Evolutionary conservation across 768 basidiomycete genomes (phyloP).

Genomic region (Tylopilus subfusipes): DNA sequence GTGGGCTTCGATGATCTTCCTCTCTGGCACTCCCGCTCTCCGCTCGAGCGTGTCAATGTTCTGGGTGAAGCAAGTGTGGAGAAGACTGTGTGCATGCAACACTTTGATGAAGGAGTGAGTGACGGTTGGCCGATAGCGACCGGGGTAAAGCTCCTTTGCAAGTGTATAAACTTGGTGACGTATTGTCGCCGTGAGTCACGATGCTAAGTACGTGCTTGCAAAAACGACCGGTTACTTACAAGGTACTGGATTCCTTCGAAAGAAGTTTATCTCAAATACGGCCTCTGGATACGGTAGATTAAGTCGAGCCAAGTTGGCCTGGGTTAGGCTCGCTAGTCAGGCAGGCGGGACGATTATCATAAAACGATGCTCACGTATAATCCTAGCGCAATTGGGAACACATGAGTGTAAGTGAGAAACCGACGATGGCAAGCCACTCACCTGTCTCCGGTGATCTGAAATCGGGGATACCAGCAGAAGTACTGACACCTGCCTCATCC

Average conservation of each 20-base stretch:
- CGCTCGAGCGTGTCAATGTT: slow-evolving; percentile 93
- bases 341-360: neutral
- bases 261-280: slow-evolving; percentile 90
- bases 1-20: slow-evolving; percentile 89
- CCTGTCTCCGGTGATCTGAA: slow-evolving; percentile 87
- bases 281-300: slow-evolving; percentile 92
- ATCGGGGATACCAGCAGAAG: slow-evolving; percentile 83
- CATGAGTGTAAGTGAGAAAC: neutral
- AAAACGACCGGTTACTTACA: slow-evolving; percentile 44
- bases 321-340: slow-evolving; percentile 5
- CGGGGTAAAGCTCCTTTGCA: slow-evolving; percentile 91
- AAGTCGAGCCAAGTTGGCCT: slow-evolving; percentile 75
- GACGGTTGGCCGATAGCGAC: slow-evolving; percentile 80
- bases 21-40: slow-evolving; percentile 68
- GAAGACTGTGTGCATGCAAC: slow-evolving; percentile 61
- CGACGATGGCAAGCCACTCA: slow-evolving; percentile 26
- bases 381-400: slow-evolving; percentile 5
- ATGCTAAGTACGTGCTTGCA: neutral
- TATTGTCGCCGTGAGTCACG: neutral
- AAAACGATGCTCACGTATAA: slow-evolving; percentile 28
- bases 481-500: slow-evolving; percentile 56
- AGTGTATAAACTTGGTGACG: slow-evolving; percentile 71
- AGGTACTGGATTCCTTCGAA: slow-evolving; percentile 73
- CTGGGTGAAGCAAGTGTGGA: slow-evolving; percentile 83
- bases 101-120: slow-evolving; percentile 90